These are phyloP conservation scores for Oryza glaberrima DNA, from an alignment of 176 grass and related monocot genomes.

Conservation along the genomic window DNA sequence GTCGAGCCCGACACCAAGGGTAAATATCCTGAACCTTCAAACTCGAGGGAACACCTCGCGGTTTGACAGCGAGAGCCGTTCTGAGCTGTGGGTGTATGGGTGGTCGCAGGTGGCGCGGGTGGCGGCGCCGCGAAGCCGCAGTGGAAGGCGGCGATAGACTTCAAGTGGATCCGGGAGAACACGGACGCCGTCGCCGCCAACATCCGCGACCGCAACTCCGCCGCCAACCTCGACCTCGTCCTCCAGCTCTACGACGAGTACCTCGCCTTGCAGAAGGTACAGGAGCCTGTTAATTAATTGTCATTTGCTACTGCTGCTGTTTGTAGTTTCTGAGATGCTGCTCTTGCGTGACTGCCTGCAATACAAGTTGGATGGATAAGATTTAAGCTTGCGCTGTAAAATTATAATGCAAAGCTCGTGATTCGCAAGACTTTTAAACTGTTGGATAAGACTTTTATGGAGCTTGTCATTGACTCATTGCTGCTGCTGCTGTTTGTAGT, in stretches of 20 bases:
- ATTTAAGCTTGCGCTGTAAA: too few species aligned
- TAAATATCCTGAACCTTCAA: not conserved
- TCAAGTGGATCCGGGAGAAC: slow-evolving; percentile 99
- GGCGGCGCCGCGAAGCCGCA: slow-evolving; percentile 54
- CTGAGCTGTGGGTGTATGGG: slow-evolving; percentile 20
- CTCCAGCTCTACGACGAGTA: slow-evolving; percentile 86
- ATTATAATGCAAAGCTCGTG: not conserved
- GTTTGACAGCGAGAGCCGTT: too few species aligned
- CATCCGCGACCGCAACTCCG: slow-evolving; percentile 66
- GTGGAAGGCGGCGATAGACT: slow-evolving; percentile 95
- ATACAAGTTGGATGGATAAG: too few species aligned
- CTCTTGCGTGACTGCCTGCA: too few species aligned
- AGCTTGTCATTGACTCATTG: too few species aligned
- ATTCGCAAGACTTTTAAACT: not conserved
- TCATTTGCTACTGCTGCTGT: too few species aligned
- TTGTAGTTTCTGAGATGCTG: too few species aligned
- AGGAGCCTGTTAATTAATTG: not conserved
- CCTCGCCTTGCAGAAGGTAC: slow-evolving; percentile 85
- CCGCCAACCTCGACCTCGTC: slow-evolving; percentile 76
- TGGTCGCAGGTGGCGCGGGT: slow-evolving; percentile 32
- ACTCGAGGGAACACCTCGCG: not conserved
- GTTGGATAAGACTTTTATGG: too few species aligned
- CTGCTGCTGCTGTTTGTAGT: too few species aligned
- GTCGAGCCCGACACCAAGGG: slow-evolving; percentile 43
- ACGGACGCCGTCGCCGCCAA: slow-evolving; percentile 66